A percentile compares a stretch with the other conserved stretches of the same genome.
Evolutionary conservation across 2,329 filamentous ascomycete species (phyloP).

Genomic region (Blastomyces gilchristii): DNA sequence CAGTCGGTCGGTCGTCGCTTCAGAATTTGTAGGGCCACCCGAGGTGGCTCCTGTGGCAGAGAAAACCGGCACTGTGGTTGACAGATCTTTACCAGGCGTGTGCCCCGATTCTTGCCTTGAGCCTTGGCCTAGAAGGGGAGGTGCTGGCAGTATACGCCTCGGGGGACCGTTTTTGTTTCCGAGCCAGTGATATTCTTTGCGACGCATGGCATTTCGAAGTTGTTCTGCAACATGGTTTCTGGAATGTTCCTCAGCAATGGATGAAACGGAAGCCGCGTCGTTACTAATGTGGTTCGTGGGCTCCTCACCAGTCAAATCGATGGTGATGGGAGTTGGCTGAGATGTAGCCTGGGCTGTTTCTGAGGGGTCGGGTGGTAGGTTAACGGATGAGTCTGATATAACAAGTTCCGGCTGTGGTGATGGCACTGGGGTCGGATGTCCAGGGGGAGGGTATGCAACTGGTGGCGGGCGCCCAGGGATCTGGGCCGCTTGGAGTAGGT

Average conservation of each 20-base stretch:
- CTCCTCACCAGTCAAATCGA: slow-evolving; percentile 13
- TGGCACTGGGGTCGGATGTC: background rate
- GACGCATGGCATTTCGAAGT: slow-evolving; percentile 21
- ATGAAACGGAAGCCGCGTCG: background rate
- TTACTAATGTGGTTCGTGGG: background rate
- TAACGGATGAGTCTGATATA: background rate
- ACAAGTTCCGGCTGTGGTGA: slow-evolving; percentile 4
- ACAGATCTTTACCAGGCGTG: background rate
- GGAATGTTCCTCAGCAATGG: slow-evolving; percentile 4
- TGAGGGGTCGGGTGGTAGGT: slow-evolving; percentile 17
- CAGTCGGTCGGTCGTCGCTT: background rate
- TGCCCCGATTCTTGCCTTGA: background rate
- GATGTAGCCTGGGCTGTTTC: slow-evolving; percentile 10
- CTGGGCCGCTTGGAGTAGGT: background rate
- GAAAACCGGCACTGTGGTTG: background rate
- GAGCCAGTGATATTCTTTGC: slow-evolving; percentile 27
- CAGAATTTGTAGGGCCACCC: background rate
- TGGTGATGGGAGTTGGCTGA: slow-evolving; percentile 10
- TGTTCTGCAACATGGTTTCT: slow-evolving; percentile 2
- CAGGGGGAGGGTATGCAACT: background rate
- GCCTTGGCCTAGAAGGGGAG: background rate
- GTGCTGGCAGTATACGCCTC: background rate
- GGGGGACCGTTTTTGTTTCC: slow-evolving; percentile 7
- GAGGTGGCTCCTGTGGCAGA: background rate
- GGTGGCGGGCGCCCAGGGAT: background rate